These are phyloP conservation scores for Chenopodium suecicum DNA, from an alignment of 148 eudicot genomes.

Conservation along the genomic window DNA sequence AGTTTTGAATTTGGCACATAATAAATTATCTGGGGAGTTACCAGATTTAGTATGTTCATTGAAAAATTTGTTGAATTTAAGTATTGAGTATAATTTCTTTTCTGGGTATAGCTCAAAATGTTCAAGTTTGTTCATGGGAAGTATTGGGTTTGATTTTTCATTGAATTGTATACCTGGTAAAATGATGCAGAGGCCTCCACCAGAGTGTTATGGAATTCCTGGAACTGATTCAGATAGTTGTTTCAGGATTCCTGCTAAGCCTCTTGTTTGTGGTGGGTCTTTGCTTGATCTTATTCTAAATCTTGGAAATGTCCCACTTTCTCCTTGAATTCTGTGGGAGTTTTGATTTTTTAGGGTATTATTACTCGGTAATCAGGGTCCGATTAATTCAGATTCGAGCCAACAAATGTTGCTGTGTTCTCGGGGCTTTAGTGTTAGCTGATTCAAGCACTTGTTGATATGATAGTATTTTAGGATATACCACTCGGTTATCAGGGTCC, in stretches of 20 bases:
- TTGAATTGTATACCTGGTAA: constrained; percentile 69
- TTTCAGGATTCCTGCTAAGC: constrained; percentile 50
- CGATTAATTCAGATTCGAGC: too few species aligned
- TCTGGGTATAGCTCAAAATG: constrained; percentile 68
- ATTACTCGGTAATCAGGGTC: not conserved
- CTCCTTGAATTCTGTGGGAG: constrained; percentile 32
- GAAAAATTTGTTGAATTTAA: constrained; percentile 56
- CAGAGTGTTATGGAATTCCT: constrained; percentile 56
- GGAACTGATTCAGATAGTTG: constrained; percentile 48
- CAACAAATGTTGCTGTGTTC: too few species aligned
- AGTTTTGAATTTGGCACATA: constrained; percentile 67
- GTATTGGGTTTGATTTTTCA: constrained; percentile 63
- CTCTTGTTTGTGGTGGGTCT: constrained; percentile 71
- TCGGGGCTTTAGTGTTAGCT: too few species aligned
- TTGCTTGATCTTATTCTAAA: constrained; percentile 31
- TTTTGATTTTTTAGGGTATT: not conserved
- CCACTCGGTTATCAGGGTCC: too few species aligned
- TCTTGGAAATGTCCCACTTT: constrained; percentile 23
- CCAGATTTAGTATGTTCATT: constrained; percentile 71
- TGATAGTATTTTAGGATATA: too few species aligned
- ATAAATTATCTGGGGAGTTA: constrained; percentile 61
- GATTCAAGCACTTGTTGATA: too few species aligned
- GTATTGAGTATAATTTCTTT: constrained; percentile 69
- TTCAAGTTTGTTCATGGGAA: constrained; percentile 38
- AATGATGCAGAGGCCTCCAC: constrained; percentile 63